phyloP scores from a whole-genome alignment of 2,329 filamentous ascomycete genomes.

The Fusarium irregulare region DNA sequence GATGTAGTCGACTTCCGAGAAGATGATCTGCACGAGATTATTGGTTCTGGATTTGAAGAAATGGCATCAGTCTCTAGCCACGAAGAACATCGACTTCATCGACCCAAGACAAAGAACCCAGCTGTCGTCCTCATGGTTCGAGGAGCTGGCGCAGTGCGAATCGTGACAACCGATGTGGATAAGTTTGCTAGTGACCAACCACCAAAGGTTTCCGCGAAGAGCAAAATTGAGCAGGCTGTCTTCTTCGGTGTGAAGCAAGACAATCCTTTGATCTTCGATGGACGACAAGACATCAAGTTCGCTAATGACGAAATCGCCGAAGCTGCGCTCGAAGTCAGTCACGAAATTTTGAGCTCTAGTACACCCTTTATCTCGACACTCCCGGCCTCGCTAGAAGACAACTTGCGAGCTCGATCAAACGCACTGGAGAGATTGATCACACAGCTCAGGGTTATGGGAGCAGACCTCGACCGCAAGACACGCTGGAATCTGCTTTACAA shows the following conservation, averaged over 20 bases:
- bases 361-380: constrained; percentile 79
- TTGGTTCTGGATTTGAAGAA: constrained; percentile 73
- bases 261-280: constrained; percentile 88
- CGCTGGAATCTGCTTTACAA: constrained; percentile 88
- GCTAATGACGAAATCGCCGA: constrained; percentile 75
- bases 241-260: constrained; percentile 87
- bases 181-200: constrained; percentile 68
- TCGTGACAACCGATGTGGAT: constrained; percentile 68
- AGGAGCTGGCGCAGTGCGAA: constrained; percentile 70
- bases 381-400: constrained; percentile 82
- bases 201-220: constrained; percentile 80
- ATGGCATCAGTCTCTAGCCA: constrained; percentile 50
- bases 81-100: constrained; percentile 63
- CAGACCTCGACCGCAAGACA: constrained; percentile 72
- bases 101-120: constrained; percentile 70
- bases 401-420: constrained; percentile 77
- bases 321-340: constrained; percentile 82
- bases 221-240: constrained; percentile 92
- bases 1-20: constrained; percentile 85
- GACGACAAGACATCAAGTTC: constrained; percentile 74
- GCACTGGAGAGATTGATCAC: constrained; percentile 80
- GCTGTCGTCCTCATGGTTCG: constrained; percentile 71
- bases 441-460: constrained; percentile 74
- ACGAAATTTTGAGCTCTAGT: constrained; percentile 82
- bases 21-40: constrained; percentile 71